These are phyloP conservation scores for Extremus antarcticus DNA, from an alignment of 495 filamentous ascomycete genomes.

Conservation along the genomic window DNA sequence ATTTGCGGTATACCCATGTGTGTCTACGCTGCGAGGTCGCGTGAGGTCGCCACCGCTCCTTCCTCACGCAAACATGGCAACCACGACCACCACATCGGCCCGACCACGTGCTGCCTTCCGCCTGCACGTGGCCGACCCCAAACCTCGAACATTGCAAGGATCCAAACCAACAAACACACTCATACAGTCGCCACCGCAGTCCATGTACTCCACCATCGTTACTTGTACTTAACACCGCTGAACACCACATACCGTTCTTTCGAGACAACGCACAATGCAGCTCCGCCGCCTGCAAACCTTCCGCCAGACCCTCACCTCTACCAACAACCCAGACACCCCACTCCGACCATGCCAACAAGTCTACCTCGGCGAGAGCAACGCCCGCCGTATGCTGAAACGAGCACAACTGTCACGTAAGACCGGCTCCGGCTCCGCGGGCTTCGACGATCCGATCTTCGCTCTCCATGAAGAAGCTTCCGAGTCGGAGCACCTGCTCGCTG, in stretches of 20 bases:
- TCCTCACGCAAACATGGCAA: not conserved
- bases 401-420: not conserved
- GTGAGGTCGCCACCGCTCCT: not conserved
- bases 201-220: not conserved
- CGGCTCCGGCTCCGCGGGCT: not conserved
- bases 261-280: not conserved
- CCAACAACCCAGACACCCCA: not conserved
- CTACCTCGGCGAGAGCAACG: not conserved
- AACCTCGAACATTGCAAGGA: not conserved
- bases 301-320: not conserved
- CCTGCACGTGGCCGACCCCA: not conserved
- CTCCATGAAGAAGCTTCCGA: not conserved
- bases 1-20: too few species aligned
- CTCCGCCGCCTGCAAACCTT: not conserved
- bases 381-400: slow-evolving; percentile 3
- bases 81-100: not conserved
- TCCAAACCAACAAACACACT: not conserved
- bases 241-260: too few species aligned
- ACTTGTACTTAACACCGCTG: too few species aligned
- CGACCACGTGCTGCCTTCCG: not conserved
- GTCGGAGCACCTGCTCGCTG: not conserved
- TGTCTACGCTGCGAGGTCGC: too few species aligned
- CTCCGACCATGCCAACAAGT: not conserved
- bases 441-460: not conserved
- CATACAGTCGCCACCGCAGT: not conserved